phyloP scores from a whole-genome alignment of 2,329 filamentous ascomycete genomes.

The Xenoacremonium recifei region DNA sequence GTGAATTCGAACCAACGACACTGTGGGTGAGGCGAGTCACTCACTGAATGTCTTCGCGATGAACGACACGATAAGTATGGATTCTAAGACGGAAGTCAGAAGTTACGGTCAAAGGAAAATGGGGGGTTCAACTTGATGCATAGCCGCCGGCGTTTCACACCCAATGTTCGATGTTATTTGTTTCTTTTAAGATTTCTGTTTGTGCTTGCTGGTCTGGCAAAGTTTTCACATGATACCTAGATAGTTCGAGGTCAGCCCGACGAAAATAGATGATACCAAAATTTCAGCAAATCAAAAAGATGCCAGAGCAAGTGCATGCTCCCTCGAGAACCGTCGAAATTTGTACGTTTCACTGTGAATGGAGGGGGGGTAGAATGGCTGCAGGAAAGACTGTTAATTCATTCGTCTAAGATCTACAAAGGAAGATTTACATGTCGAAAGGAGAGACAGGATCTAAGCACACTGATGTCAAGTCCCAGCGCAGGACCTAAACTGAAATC shows the following conservation, averaged over 20 bases:
- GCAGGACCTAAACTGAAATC: too few species aligned
- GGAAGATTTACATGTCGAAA: too few species aligned
- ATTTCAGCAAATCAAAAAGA: constrained; percentile 3
- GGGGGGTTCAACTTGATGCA: constrained; percentile 13
- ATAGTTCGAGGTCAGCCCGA: constrained; percentile 8
- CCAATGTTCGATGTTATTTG: constrained; percentile 13
- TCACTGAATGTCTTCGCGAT: constrained; percentile 38
- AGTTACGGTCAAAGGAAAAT: constrained; percentile 1
- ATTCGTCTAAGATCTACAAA: too few species aligned
- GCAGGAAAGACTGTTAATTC: too few species aligned
- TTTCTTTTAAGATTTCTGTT: constrained; percentile 11
- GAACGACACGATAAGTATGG: constrained; percentile 6
- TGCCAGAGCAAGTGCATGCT: neutral
- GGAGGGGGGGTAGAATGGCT: too few species aligned
- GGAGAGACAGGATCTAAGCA: too few species aligned
- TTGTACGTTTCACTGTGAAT: too few species aligned
- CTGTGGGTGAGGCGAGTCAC: constrained; percentile 81
- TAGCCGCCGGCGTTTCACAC: constrained; percentile 19
- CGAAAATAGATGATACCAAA: constrained; percentile 10
- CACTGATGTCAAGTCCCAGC: too few species aligned
- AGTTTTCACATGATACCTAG: constrained; percentile 13
- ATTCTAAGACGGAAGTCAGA: neutral
- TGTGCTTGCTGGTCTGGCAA: constrained; percentile 12
- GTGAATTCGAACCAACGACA: constrained; percentile 62
- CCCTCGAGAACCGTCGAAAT: too few species aligned